A percentile compares a stretch with the other conserved stretches of the same genome.
Conservation (phyloP, 257 asterid genomes). For the Lycium ferocissimum region DNA sequence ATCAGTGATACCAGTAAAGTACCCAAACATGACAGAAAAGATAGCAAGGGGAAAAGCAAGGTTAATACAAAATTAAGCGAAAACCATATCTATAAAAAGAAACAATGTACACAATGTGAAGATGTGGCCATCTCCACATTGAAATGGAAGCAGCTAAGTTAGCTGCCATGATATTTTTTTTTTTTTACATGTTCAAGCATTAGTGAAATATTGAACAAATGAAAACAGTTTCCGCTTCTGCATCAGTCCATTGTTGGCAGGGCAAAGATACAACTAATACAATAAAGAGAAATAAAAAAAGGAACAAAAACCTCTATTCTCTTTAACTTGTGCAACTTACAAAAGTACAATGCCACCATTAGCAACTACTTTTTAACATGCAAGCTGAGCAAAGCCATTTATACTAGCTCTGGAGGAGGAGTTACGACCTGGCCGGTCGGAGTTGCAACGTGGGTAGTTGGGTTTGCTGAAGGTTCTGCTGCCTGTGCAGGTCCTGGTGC, state of each 20-base stretch:
- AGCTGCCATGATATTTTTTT: not conserved
- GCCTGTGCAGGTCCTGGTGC: slow-evolving; percentile 44
- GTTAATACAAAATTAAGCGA: not conserved
- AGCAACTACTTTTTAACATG: not conserved
- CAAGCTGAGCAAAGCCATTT: slow-evolving; percentile 25
- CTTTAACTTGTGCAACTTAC: not conserved
- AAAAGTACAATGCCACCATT: not conserved
- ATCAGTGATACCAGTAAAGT: not conserved
- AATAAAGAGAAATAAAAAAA: not conserved
- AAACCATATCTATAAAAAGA: not conserved
- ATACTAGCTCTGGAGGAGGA: slow-evolving; percentile 18
- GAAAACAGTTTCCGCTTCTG: slow-evolving; percentile 21
- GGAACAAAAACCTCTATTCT: not conserved
- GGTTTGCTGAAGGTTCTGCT: slow-evolving; percentile 34
- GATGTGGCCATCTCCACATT: not conserved
- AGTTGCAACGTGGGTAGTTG: slow-evolving; percentile 27
- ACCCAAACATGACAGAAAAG: not conserved
- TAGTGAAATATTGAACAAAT: slow-evolving; percentile 18
- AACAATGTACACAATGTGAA: slow-evolving; percentile 18
- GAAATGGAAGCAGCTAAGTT: slow-evolving; percentile 6
- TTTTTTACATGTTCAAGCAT: slow-evolving; percentile 7
- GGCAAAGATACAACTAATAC: slow-evolving; percentile 13
- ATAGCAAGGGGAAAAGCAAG: not conserved
- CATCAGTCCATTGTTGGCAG: slow-evolving; percentile 8
- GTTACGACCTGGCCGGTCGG: slow-evolving; percentile 17